Conservation (phyloP, 2,329 filamentous ascomycete genomes). For the Pyricularia sp. region DNA sequence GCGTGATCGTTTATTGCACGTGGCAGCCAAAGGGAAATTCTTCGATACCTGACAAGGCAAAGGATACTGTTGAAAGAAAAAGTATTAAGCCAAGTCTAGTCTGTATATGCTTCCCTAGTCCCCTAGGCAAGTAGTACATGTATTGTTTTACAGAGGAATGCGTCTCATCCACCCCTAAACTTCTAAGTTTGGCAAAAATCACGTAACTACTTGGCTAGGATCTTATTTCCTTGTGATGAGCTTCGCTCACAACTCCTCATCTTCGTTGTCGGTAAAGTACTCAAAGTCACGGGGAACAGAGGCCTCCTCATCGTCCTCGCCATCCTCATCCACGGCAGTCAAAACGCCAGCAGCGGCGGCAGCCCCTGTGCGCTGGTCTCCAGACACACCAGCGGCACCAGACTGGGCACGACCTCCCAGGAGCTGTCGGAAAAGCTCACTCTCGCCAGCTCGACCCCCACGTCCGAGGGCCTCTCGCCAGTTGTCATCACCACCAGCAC, state of each 20-base stretch:
- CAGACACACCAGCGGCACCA: constrained; percentile 13
- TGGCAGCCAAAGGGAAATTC: no score
- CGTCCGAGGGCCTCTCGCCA: constrained; percentile 15
- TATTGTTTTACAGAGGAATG: not conserved
- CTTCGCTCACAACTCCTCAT: constrained; percentile 20
- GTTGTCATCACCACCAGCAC: constrained; percentile 12
- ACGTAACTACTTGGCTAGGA: no score
- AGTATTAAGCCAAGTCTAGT: not conserved
- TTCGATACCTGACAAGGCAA: not conserved
- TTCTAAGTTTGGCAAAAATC: not conserved
- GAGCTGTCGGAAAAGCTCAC: constrained; percentile 28
- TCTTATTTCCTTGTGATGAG: not conserved
- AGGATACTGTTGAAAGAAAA: not conserved
- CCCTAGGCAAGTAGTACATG: not conserved
- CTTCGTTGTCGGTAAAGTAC: constrained; percentile 61
- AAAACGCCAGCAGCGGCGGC: constrained; percentile 70
- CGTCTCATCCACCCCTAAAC: not conserved
- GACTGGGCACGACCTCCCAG: constrained; percentile 21
- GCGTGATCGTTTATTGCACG: no score
- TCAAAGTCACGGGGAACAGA: constrained; percentile 64
- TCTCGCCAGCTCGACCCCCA: not conserved
- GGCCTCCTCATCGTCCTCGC: constrained; percentile 64
- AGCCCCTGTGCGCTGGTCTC: constrained; percentile 36
- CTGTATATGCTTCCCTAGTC: not conserved
- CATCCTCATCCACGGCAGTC: constrained; percentile 81